Percentiles rank a stretch among this genome's conserved stretches.
Evolutionary conservation across 2,329 filamentous ascomycete genomes (phyloP).

Genomic region (Pestalotiopsis sp.): DNA sequence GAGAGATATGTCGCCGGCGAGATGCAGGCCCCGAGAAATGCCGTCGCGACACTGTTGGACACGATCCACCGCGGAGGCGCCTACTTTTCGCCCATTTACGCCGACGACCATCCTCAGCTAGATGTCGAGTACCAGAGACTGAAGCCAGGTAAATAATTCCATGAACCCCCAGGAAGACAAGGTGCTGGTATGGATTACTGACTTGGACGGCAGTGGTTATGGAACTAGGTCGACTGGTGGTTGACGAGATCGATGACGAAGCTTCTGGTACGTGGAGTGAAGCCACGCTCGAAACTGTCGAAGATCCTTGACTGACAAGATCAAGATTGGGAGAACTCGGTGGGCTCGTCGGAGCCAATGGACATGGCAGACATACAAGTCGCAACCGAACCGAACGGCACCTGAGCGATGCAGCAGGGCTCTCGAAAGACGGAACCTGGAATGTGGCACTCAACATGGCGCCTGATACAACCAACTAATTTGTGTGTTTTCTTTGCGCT

Average conservation of each 20-base stretch:
- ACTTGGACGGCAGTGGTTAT: conserved; percentile 39
- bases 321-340: conserved; percentile 59
- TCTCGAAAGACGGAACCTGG: neutral
- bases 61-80: conserved; percentile 45
- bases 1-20: conserved; percentile 48
- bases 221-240: conserved; percentile 55
- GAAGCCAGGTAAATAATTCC: conserved; percentile 38
- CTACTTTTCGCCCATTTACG: conserved; percentile 40
- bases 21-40: conserved; percentile 44
- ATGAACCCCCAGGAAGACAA: neutral
- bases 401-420: neutral
- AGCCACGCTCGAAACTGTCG: conserved; percentile 37
- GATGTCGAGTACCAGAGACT: conserved; percentile 36
- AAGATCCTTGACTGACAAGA: conserved; percentile 37
- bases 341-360: conserved; percentile 57
- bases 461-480: neutral
- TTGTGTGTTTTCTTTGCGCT: neutral
- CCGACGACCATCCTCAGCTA: conserved; percentile 34
- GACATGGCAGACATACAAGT: conserved; percentile 52
- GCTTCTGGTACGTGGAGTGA: conserved; percentile 58
- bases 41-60: conserved; percentile 44
- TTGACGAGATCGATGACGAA: conserved; percentile 62
- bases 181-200: conserved; percentile 27
- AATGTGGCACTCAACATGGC: neutral
- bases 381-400: conserved; percentile 42